Base-by-base conservation (phyloP, 495 filamentous ascomycete species). In the Durotheca rogersii region DNA sequence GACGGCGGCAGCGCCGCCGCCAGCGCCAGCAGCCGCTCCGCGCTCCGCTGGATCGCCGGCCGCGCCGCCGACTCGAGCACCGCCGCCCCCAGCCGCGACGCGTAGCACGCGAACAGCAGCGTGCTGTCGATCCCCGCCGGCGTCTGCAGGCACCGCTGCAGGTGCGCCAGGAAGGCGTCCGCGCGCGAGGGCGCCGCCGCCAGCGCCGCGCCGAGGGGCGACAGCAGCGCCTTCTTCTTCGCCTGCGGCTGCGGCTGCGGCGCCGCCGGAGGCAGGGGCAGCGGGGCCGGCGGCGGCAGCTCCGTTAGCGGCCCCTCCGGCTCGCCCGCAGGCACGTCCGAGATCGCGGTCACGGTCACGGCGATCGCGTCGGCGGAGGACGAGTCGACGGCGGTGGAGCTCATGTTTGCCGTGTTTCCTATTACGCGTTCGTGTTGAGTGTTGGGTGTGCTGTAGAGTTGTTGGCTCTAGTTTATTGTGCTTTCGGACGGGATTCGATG, bases 21-120 rank as follows among this genome's bases (percentile, higher is more conserved):
- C 32, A 75, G 52, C 18, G 73, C 64, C 47, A 77, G 44, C 53
- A 73, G 67, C 17, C 67, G 61, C 30, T 57, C 54, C 6, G 68
- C 72, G 23, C 62, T 66, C 35, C 66, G 67, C 31, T 62, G 63
- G 31, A 73, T 66, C 30, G 71, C 63, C 25, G 65, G 68, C 42
- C 64, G 61, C 12, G 64, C 58, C 23, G 64, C 58, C 9, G 59
- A 35, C 11, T 61, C 56, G 47, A 78, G 71, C 38, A 73, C 47
- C 0, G 70, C 53, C 27, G 72, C 63, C n/a, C 63, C 45, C 27
- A 85, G 68, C 42, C 80, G 72, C 32, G 76, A 73, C 32, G 81
- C 78, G 71, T 92, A 89, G 56, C 84, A 82, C 53, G 85, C 64
- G 44, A 82, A 77, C 32, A 78, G 71, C 47, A 87, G 76, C 30